Evolutionary conservation across 2,329 filamentous ascomycete genomes (phyloP).

Genomic region (Xylaria sp.): DNA sequence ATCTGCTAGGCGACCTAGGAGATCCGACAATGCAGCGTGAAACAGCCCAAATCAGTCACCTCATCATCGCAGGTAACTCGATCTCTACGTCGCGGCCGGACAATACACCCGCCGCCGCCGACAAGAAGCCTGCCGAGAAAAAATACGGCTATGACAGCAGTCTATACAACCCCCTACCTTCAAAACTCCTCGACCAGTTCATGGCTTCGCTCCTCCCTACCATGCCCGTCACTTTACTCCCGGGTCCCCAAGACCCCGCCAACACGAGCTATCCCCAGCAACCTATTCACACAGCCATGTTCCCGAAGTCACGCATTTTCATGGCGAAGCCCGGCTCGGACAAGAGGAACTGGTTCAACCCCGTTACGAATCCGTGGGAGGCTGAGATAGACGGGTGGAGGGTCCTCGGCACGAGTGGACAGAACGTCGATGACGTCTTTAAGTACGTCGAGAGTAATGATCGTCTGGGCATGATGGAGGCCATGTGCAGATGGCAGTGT

Average conservation of each 20-base stretch:
- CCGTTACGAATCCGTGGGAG: conserved; percentile 89
- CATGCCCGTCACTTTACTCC: conserved; percentile 82
- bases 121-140: conserved; percentile 51
- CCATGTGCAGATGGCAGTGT: conserved; percentile 87
- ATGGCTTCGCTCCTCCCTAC: conserved; percentile 75
- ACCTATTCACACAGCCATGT: conserved; percentile 87
- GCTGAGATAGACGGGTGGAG: conserved; percentile 87
- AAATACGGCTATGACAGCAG: conserved; percentile 94
- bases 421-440: conserved; percentile 89
- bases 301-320: conserved; percentile 69
- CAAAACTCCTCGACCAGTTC: conserved; percentile 77
- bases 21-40: conserved; percentile 54
- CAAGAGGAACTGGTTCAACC: conserved; percentile 72
- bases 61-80: conserved; percentile 90
- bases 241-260: conserved; percentile 78
- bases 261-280: conserved; percentile 90
- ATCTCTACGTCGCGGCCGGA: conserved; percentile 43
- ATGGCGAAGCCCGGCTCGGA: conserved; percentile 41
- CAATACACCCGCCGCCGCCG: conserved; percentile 37
- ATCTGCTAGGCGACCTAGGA: conserved; percentile 75
- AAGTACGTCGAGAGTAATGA: conserved; percentile 81
- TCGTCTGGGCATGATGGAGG: conserved; percentile 84
- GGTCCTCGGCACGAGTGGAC: conserved; percentile 78
- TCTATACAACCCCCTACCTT: conserved; percentile 80
- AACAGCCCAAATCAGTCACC: conserved; percentile 66